Evolutionary conservation across 192 early-diverging fungal genomes (phyloP), one percentile per base, ranked within the genome.

Genomic region (Phlyctochytrium arcticum): DNA sequence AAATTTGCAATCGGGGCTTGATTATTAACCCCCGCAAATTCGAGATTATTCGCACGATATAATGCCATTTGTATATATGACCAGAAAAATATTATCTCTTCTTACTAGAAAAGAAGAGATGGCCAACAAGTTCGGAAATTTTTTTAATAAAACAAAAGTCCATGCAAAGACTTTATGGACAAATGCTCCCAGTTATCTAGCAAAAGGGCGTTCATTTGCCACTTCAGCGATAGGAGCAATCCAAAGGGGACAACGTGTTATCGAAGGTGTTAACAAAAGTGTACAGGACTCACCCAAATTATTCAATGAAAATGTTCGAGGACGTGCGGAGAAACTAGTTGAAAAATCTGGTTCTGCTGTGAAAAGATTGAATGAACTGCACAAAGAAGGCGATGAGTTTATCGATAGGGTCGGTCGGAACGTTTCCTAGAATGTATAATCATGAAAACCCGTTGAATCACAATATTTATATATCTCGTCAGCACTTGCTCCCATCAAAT

Each of bases 51-150:
- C 8, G 35, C 58, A 44, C 39, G 15, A 29, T 60, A 60, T 24
- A 46, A 60, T 24, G 58, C 58, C 58, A 60, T 60, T 44, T 12
- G 15, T 44, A 44, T 44, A 19, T 44, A 44, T 12, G 21, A 19
- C 39, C 21, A 19, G 21, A 44, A 44, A 44, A 44, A 44, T 44
- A 44, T n/a, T 44, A 44, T 44, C 39, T 44, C 39, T 44, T 44
- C 39, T 44, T 44, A n/a, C 39, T 44, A 44, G 12, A 44, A 44
- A 44, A n/a, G 15, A 44, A 44, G 50, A 57, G n/a, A n/a, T n/a
- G n/a, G n/a, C n/a, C n/a, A n/a, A n/a, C n/a, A n/a, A n/a, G n/a
- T n/a, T 57, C 27, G 27, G 27, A 1, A 57, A 30, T 35, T 57
- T 29, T n/a, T 46, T 60, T 19, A 0, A 10, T 12, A 46, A 46